Percentiles rank a stretch among this genome's conserved stretches.
Conservation (phyloP, 2,329 filamentous ascomycete species). For the Leptographium lundbergii region DNA sequence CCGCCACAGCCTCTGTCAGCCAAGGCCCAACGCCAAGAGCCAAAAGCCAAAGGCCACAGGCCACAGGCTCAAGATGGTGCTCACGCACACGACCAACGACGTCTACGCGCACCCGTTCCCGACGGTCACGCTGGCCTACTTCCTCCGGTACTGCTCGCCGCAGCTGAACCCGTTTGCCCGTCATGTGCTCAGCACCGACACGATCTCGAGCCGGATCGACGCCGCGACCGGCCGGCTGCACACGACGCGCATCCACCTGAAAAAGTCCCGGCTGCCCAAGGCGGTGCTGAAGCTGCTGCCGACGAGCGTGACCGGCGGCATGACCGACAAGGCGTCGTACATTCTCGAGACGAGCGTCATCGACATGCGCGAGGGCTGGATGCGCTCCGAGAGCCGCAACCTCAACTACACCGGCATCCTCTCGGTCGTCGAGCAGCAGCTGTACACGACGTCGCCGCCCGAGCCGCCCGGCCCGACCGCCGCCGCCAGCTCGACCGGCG, state of each 20-base stretch:
- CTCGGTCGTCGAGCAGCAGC: conserved; percentile 64
- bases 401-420: conserved; percentile 73
- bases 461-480: not conserved
- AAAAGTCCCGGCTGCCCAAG: conserved; percentile 64
- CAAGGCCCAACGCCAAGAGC: conserved; percentile 18
- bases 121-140: conserved; percentile 78
- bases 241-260: conserved; percentile 69
- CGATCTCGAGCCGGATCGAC: conserved; percentile 63
- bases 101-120: conserved; percentile 72
- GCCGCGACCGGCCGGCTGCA: conserved; percentile 60
- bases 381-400: conserved; percentile 70
- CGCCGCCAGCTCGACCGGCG: conserved; percentile 38
- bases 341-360: conserved; percentile 71
- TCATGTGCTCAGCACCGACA: conserved; percentile 75
- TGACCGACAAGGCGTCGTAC: conserved; percentile 58
- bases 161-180: conserved; percentile 65
- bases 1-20: not conserved
- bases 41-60: no score
- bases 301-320: conserved; percentile 52
- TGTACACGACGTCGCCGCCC: conserved; percentile 36
- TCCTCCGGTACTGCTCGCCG: conserved; percentile 67
- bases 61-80: conserved; percentile 44
- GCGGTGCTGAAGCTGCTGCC: conserved; percentile 67
- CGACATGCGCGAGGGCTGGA: conserved; percentile 69
- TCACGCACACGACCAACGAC: conserved; percentile 54